Percentiles rank a stretch among this genome's conserved stretches.
Conservation (phyloP, 352 stramenopile genomes). For the Globisporangium emineosum region DNA sequence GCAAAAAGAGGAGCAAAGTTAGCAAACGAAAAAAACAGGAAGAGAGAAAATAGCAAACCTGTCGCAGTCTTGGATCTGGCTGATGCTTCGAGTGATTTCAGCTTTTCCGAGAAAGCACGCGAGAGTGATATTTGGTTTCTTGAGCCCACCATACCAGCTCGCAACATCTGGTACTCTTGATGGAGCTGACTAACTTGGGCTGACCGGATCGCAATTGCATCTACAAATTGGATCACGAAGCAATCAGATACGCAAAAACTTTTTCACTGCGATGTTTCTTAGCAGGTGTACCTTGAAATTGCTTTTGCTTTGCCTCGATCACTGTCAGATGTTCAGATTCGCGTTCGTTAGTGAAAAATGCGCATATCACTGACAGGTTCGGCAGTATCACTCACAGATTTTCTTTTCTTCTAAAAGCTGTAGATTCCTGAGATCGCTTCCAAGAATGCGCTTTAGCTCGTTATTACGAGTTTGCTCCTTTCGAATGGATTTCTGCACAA, state of each 20-base stretch:
- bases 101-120: slow-evolving; percentile 19
- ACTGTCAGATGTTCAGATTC: slow-evolving; percentile 21
- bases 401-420: slow-evolving; percentile 41
- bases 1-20: background rate
- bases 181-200: slow-evolving; percentile 31
- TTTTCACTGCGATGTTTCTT: too few relatives aligned
- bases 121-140: slow-evolving; percentile 26
- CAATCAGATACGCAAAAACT: background rate
- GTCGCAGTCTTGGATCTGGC: slow-evolving; percentile 20
- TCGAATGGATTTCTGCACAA: slow-evolving; percentile 35
- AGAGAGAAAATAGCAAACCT: slow-evolving; percentile 11
- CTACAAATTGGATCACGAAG: slow-evolving; percentile 15
- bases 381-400: slow-evolving; percentile 24
- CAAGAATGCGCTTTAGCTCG: slow-evolving; percentile 25
- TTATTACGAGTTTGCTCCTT: slow-evolving; percentile 42
- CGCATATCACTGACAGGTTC: background rate
- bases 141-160: slow-evolving; percentile 29
- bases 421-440: slow-evolving; percentile 29
- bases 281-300: slow-evolving; percentile 28
- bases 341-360: slow-evolving; percentile 6
- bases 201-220: slow-evolving; percentile 31
- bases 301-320: slow-evolving; percentile 36
- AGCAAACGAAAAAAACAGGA: background rate
- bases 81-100: slow-evolving; percentile 18
- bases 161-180: slow-evolving; percentile 28